A percentile compares a stretch with the other conserved stretches of the same genome.
Evolutionary conservation across 257 asterid genomes (phyloP).

Genomic region (Forsythia suspensa): DNA sequence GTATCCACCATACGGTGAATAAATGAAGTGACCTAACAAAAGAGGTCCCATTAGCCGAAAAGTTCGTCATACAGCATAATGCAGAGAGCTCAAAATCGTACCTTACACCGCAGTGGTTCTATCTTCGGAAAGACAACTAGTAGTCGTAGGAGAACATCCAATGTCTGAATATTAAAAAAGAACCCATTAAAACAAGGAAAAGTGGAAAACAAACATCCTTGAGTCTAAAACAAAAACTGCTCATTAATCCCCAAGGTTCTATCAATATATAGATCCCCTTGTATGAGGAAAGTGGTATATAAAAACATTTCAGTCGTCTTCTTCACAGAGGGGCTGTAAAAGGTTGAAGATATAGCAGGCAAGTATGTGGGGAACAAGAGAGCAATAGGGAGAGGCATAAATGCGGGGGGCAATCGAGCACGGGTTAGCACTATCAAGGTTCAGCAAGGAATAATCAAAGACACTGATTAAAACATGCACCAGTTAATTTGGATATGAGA

Average conservation of each 20-base stretch:
- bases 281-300: neutral
- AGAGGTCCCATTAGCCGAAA: slow-evolving; percentile 24
- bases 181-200: slow-evolving; percentile 1
- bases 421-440: neutral
- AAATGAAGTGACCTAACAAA: slow-evolving; percentile 77
- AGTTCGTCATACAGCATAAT: neutral
- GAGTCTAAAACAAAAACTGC: neutral
- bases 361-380: neutral
- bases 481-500: neutral
- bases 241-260: neutral
- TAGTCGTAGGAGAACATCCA: slow-evolving; percentile 69
- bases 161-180: slow-evolving; percentile 31
- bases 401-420: neutral
- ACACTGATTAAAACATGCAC: neutral
- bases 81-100: slow-evolving; percentile 33
- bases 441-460: neutral
- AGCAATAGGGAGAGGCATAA: neutral
- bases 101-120: slow-evolving; percentile 83
- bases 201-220: neutral
- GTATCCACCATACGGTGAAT: slow-evolving; percentile 98
- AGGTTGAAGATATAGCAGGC: neutral
- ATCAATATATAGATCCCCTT: neutral
- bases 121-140: slow-evolving; percentile 83
- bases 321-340: neutral
- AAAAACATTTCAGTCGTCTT: neutral